Evolutionary conservation across 1,139 yeast species (phyloP), one percentile per base, ranked within the genome.

Genomic region (Suhomyces chickasaworum): DNA sequence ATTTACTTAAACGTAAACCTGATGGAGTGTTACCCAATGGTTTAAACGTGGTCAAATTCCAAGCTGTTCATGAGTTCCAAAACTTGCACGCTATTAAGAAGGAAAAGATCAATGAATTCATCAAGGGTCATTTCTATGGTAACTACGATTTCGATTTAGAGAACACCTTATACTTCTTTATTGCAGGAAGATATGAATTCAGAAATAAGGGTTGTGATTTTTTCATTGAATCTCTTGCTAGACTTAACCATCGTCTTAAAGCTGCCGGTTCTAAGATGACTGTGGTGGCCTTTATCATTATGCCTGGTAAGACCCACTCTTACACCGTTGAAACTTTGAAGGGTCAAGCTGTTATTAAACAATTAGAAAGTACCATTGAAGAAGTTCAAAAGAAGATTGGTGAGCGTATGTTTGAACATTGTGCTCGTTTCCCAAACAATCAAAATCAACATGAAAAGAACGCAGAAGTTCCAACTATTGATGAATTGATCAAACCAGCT

Each of bases 1-100:
- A 91, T 66, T 75, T 93, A 65, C 78, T 93, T 59, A 93, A 91
- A 65, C 80, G 99, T 54, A 91, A 91, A 65, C 99, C 99, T 1
- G 99, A 93, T 63, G 99, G 99, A 1, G 97, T 93, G 29, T 78
- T 93, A 62, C 99, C 99, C 49, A 93, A 93, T 63, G 99, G 99
- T 39, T 78, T 93, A 56, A 93, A 93, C 64, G 98, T 93, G 48
- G 90, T 90, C 55, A 93, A 93, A 72, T 93, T 93, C 70, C 95
- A 89, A 60, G 98, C 98, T 2, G 96, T 91, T 56, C 99, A 93
- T 67, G 99, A 93, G 71, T 93, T 93, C 74, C 99, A 93, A 71
- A 93, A 93, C 68, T 76, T 93, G 68, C 99, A 93, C 70, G 97
- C 97, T 20, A 71, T 85, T 55, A 86, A 86, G 66, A 93, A 93